phyloP scores from a whole-genome alignment of 257 asterid genomes.

The Solanum tarijense region DNA sequence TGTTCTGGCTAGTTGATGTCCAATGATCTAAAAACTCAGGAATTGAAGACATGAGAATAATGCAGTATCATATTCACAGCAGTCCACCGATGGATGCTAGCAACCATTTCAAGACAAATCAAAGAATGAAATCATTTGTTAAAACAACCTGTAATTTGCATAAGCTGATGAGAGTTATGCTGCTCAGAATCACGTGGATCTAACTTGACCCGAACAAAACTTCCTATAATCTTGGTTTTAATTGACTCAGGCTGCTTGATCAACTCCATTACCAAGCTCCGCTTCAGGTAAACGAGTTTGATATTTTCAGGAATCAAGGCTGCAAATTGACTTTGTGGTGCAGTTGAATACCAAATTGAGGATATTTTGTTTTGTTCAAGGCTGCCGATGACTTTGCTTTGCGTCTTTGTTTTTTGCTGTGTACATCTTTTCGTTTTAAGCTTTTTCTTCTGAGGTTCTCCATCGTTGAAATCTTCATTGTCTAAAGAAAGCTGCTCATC shows the following conservation, averaged over 20 bases:
- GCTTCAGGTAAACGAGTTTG: constrained; percentile 67
- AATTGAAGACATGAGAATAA: not conserved
- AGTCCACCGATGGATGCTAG: not conserved
- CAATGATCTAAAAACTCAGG: not conserved
- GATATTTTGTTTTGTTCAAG: not conserved
- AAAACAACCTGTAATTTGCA: constrained; percentile 60
- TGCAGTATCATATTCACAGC: not conserved
- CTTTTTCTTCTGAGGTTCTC: constrained; percentile 3
- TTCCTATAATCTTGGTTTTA: constrained; percentile 60
- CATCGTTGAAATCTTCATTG: constrained; percentile 18
- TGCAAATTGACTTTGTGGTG: constrained; percentile 36
- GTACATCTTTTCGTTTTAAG: constrained; percentile 17
- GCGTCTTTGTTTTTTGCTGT: constrained; percentile 7
- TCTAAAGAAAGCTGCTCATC: constrained; percentile 28
- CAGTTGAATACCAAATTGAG: not conserved
- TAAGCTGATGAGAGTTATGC: constrained; percentile 39
- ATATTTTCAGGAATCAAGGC: constrained; percentile 49
- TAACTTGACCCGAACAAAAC: constrained; percentile 48
- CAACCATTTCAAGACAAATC: not conserved
- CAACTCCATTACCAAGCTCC: constrained; percentile 43
- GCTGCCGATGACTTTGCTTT: not conserved
- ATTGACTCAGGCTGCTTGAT: constrained; percentile 46
- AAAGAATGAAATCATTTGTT: not conserved
- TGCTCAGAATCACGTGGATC: constrained; percentile 30
- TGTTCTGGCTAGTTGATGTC: not conserved